Base-by-base conservation (phyloP, 495 filamentous ascomycete species). In the Penicillium silybi region DNA sequence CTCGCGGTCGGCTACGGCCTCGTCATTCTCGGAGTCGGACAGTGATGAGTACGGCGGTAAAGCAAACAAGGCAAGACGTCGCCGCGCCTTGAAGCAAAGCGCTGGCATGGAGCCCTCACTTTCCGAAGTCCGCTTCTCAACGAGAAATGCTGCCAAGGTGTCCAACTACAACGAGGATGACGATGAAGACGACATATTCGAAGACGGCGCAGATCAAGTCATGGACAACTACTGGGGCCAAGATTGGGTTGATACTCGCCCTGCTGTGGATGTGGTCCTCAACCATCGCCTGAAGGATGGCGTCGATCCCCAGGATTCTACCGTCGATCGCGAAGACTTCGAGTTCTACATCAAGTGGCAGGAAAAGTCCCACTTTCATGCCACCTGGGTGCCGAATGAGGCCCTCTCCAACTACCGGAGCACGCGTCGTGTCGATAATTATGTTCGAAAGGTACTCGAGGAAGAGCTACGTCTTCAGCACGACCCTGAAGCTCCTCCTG, bases 341-440 rank as follows among this genome's bases (percentile, higher is more conserved):
- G 88, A 96, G 52, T 98, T 89, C 66, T 90, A 86, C 63, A 92
- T 99, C 59, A 99, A 99, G 76, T 99, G 93, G 93, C 90, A 96
- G 68, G 87, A 83, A 53, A 87, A 89, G 69, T 95, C 93, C 19
- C 89, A 97, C 67, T 89, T 90, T 57, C 93, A 99, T 73, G 85
- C 92, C 25, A 93, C 92, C 2, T 97, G 95, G 95, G 90, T 96
- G 67, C 82, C 83, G 0, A 83, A 85, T 19, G 85, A 89, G 45
- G 77, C 70, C 41, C 77, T 96, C 23, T 63, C 74, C 7, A 81
- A 85, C 41, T 82, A 77, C 62, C 83, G 83, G 40, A 95, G 95
- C 38, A 85, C 85, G 42, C 87, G 90, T 40, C 87, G 89, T 25
- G 74, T 97, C 13, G 93, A 97, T 54, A 99, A 97, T 64, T 99